phyloP scores from a whole-genome alignment of 257 asterid genomes.

The Solanum tarapatanum region DNA sequence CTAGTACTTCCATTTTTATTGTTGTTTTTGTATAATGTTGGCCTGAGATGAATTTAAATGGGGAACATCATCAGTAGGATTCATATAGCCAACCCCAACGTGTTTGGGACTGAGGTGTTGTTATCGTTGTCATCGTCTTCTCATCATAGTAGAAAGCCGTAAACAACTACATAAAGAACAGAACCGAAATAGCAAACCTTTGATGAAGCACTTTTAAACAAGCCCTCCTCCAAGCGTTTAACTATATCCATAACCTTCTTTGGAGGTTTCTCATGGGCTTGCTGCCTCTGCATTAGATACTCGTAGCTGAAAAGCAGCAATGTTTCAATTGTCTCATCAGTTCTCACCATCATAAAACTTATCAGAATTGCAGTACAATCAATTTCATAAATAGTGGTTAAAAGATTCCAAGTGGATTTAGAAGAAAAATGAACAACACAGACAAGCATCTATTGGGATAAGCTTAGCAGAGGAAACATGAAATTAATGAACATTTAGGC shows the following conservation, averaged over 20 bases:
- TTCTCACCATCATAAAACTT: neutral
- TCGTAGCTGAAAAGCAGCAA: slow-evolving; percentile 44
- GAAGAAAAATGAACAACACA: neutral
- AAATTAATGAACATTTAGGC: neutral
- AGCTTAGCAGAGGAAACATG: neutral
- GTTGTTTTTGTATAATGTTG: neutral
- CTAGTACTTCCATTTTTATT: neutral
- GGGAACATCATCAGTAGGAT: neutral
- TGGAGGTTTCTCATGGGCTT: slow-evolving; percentile 46
- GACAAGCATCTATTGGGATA: neutral
- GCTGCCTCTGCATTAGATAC: slow-evolving; percentile 51
- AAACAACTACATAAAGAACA: neutral
- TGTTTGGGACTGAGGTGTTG: neutral
- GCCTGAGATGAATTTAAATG: neutral
- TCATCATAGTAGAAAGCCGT: neutral
- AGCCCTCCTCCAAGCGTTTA: slow-evolving; percentile 70
- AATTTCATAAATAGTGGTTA: neutral
- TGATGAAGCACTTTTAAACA: slow-evolving; percentile 68
- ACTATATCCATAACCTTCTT: slow-evolving; percentile 58
- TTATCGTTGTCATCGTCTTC: neutral
- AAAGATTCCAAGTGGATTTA: neutral
- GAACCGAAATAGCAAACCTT: slow-evolving; percentile 35
- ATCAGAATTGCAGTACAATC: neutral
- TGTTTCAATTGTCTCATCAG: slow-evolving; percentile 2
- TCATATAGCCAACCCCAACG: neutral